A percentile compares a stretch with the other conserved stretches of the same genome.
Conservation (phyloP, 768 basidiomycete species). For the Exidia glandulosa region DNA sequence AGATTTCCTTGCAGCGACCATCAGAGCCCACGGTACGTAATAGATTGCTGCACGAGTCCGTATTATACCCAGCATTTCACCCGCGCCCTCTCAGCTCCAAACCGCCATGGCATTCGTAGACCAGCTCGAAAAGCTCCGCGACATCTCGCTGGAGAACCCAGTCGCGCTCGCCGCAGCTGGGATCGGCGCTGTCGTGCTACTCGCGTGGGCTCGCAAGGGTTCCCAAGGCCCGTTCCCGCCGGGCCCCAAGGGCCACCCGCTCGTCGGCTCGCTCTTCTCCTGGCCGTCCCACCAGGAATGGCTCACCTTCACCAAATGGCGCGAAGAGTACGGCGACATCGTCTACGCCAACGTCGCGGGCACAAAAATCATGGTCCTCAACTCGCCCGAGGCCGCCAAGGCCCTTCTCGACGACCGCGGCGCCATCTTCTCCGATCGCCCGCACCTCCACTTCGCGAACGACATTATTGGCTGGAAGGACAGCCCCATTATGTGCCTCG, state of each 20-base stretch:
- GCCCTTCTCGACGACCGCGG: conserved; percentile 11
- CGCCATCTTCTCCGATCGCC: conserved; percentile 10
- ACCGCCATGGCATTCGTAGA: background rate
- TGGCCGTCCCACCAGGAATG: conserved; percentile 10
- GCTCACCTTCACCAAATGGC: background rate
- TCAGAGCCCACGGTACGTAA: background rate
- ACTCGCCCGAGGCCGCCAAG: conserved; percentile 9
- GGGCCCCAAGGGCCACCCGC: conserved; percentile 14
- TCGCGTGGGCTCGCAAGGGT: background rate
- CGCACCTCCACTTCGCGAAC: conserved; percentile 6
- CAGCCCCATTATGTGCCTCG: background rate
- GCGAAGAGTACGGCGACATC: conserved; percentile 33
- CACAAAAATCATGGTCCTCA: conserved; percentile 34
- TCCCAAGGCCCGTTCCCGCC: conserved; percentile 8
- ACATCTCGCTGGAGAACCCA: background rate
- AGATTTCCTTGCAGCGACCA: background rate
- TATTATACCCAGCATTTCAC: background rate
- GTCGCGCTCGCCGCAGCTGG: background rate
- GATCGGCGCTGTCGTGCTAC: background rate
- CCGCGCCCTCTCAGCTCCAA: background rate
- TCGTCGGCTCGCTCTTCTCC: conserved; percentile 15
- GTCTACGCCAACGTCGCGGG: conserved; percentile 57
- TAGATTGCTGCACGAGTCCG: background rate
- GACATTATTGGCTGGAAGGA: conserved; percentile 4
- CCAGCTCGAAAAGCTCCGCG: background rate